Evolutionary conservation across 148 eudicot species (phyloP).

Genomic region (Heliosperma pusillum): DNA sequence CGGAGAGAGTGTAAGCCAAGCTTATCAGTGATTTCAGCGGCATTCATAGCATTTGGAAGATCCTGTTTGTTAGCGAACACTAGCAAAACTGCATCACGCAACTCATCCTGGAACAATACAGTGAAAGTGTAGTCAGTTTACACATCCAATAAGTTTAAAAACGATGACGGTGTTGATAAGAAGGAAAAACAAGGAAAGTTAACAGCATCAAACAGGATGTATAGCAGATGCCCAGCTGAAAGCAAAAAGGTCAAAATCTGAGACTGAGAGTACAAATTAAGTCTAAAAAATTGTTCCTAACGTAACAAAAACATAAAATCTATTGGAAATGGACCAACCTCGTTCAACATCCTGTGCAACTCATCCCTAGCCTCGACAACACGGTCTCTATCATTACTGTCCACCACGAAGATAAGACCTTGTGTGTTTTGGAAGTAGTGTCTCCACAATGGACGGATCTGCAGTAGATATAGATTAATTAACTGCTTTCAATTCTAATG

Average conservation of each 20-base stretch:
- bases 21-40: constrained; percentile 71
- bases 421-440: constrained; percentile 83
- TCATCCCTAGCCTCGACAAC: constrained; percentile 83
- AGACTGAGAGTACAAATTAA: neutral
- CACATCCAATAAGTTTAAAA: neutral
- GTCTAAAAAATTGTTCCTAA: neutral
- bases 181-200: neutral
- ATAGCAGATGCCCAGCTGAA: neutral
- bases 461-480: constrained; percentile 16
- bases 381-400: constrained; percentile 82
- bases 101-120: constrained; percentile 47
- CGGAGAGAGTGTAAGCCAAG: constrained; percentile 73
- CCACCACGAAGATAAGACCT: constrained; percentile 78
- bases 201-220: neutral
- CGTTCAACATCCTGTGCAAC: constrained; percentile 78
- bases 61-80: constrained; percentile 79
- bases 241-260: neutral
- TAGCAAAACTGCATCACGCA: constrained; percentile 68
- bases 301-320: neutral
- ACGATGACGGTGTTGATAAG: neutral
- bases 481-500: neutral
- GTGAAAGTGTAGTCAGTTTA: neutral
- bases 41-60: constrained; percentile 79
- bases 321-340: constrained; percentile 32
- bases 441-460: constrained; percentile 93